Conservation (phyloP, 345 rosid species). For the Lepidium didymum region DNA sequence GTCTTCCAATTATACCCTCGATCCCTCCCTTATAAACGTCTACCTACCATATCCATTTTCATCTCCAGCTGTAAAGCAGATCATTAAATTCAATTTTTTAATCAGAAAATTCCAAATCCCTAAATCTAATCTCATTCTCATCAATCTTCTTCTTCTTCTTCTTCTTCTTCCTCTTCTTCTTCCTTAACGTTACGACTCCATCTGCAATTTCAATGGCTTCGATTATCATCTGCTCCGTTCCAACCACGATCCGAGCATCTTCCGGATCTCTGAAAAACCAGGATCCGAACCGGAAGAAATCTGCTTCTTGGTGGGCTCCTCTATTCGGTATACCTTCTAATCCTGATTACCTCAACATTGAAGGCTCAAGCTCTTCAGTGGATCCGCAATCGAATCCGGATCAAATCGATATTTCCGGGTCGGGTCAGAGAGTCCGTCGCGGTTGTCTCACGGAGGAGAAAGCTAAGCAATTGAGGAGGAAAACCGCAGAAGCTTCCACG, state of each 20-base stretch:
- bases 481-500: slow-evolving; percentile 41
- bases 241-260: slow-evolving; percentile 37
- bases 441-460: slow-evolving; percentile 72
- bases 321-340: slow-evolving; percentile 55
- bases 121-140: background rate
- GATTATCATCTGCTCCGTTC: slow-evolving; percentile 23
- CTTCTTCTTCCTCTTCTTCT: background rate
- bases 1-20: background rate
- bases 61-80: background rate
- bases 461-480: slow-evolving; percentile 50
- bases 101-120: background rate
- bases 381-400: background rate
- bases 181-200: background rate
- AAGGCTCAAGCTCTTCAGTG: background rate
- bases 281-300: slow-evolving; percentile 22
- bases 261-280: slow-evolving; percentile 20
- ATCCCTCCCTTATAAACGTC: background rate
- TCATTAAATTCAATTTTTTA: background rate
- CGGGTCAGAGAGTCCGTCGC: slow-evolving; percentile 31
- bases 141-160: background rate
- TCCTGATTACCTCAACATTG: slow-evolving; percentile 49
- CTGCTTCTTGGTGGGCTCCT: slow-evolving; percentile 56
- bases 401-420: background rate
- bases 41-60: background rate
- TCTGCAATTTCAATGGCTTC: slow-evolving; percentile 39